A percentile compares a stretch with the other conserved stretches of the same genome.
phyloP scores from a whole-genome alignment of 768 basidiomycete genomes.

The Sporobolomyces phaffii region DNA sequence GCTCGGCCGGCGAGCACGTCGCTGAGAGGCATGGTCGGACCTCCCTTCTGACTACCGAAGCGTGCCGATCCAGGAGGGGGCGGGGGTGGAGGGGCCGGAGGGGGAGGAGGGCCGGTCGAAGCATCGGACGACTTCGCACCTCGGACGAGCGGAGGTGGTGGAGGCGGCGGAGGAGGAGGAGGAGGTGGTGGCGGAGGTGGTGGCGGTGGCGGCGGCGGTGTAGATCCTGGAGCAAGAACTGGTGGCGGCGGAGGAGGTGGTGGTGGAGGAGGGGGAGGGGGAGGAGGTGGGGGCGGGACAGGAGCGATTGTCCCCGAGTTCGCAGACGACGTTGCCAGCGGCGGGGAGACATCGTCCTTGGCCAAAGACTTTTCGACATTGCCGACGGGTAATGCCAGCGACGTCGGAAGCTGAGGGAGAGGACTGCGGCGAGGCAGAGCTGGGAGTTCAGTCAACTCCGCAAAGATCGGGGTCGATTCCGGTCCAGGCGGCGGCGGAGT shows the following conservation, averaged over 20 bases:
- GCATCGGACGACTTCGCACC: conserved; percentile 32
- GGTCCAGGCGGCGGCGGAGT: background rate
- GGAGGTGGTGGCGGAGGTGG: conserved; percentile 45
- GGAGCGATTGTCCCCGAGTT: background rate
- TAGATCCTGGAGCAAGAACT: conserved; percentile 39
- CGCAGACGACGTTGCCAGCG: background rate
- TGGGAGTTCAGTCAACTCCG: background rate
- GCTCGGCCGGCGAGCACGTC: conserved; percentile 18
- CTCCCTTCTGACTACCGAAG: conserved; percentile 12
- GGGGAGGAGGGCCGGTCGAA: conserved; percentile 46
- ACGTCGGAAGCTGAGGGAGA: no score
- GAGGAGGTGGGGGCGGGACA: conserved; percentile 8
- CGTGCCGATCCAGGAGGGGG: conserved; percentile 19
- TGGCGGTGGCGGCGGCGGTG: conserved; percentile 41
- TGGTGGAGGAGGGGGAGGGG: background rate
- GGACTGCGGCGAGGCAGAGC: no score
- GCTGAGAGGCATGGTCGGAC: conserved; percentile 1
- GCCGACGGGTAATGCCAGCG: background rate
- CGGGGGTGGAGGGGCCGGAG: conserved; percentile 37
- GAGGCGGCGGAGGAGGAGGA: conserved; percentile 40
- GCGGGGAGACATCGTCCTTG: no score
- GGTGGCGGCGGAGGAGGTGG: conserved; percentile 44
- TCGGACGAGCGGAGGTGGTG: conserved; percentile 43
- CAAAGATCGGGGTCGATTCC: background rate
- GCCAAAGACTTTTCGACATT: background rate